Conservation (phyloP, 2,329 filamentous ascomycete genomes). For the Hypoxylon sp. region DNA sequence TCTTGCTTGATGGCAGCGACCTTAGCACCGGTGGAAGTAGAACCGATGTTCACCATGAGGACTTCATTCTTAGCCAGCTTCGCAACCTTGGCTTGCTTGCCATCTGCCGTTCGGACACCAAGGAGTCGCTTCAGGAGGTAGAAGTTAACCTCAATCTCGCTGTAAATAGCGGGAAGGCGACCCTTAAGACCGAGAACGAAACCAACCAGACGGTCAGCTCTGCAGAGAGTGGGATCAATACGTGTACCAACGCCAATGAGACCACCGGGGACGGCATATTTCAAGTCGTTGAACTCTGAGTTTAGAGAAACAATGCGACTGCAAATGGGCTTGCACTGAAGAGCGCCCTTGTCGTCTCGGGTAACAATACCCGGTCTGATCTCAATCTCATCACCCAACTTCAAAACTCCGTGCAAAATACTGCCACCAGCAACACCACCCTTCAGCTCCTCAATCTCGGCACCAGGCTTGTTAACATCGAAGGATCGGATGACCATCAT, state of each 20-base stretch:
- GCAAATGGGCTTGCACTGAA: slow-evolving; percentile 98
- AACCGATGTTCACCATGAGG: slow-evolving; percentile 99
- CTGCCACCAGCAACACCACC: slow-evolving; percentile 98
- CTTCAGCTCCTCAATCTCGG: slow-evolving; percentile 98
- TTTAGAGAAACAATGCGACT: slow-evolving; percentile 95
- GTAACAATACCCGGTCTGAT: slow-evolving; percentile 99
- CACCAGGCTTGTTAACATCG: slow-evolving; percentile 99
- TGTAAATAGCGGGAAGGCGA: slow-evolving; percentile 95
- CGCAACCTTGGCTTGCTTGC: slow-evolving; percentile 99
- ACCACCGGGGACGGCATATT: slow-evolving; percentile 97
- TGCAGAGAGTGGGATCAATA: slow-evolving; percentile 97
- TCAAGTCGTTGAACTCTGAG: slow-evolving; percentile 97
- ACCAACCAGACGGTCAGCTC: slow-evolving; percentile 98
- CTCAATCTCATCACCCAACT: slow-evolving; percentile 97
- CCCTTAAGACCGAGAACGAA: slow-evolving; percentile 97
- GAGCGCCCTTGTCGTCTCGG: slow-evolving; percentile 91
- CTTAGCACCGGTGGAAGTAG: slow-evolving; percentile 97
- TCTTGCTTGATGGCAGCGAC: slow-evolving; percentile 97
- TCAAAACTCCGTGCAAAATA: slow-evolving; percentile 96
- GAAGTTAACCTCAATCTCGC: slow-evolving; percentile 99
- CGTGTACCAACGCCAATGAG: slow-evolving; percentile 98
- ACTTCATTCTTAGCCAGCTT: slow-evolving; percentile 99
- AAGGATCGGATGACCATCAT: slow-evolving; percentile 99
- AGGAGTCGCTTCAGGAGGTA: slow-evolving; percentile 94
- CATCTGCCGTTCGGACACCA: slow-evolving; percentile 97